These are phyloP conservation scores for Ophiocordyceps camponoti-saundersi DNA, from an alignment of 2,329 filamentous ascomycete genomes.

Conservation along the genomic window DNA sequence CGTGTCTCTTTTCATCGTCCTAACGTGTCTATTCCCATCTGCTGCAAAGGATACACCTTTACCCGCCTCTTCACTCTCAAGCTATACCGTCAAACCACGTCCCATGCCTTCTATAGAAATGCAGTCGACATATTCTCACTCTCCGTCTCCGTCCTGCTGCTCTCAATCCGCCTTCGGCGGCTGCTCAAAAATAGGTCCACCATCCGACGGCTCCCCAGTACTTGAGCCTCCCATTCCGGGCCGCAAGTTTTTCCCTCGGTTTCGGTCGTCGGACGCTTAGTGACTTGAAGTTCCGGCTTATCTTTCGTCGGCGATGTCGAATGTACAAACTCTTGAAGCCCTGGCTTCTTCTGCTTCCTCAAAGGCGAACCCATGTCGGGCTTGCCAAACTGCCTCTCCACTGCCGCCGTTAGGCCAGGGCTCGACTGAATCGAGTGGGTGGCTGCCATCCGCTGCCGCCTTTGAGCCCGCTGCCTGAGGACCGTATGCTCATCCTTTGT, in stretches of 20 bases:
- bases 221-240: constrained; percentile 13
- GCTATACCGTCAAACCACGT: background rate
- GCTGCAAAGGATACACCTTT: background rate
- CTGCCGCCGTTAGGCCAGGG: constrained; percentile 9
- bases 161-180: constrained; percentile 23
- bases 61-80: background rate
- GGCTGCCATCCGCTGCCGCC: background rate
- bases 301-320: background rate
- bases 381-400: constrained; percentile 3
- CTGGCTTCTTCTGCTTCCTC: constrained; percentile 1
- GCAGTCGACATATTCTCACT: constrained; percentile 12
- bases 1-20: background rate
- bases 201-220: constrained; percentile 30
- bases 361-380: background rate
- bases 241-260: background rate
- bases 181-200: constrained; percentile 36
- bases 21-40: background rate
- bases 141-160: constrained; percentile 10
- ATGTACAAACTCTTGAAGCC: background rate
- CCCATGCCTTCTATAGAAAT: constrained; percentile 11
- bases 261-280: background rate
- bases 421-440: constrained; percentile 11
- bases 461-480: background rate
- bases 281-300: no score
- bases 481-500: constrained; percentile 5